Evolutionary conservation across 2,329 filamentous ascomycete genomes (phyloP), one percentile per base, ranked within the genome.

Genomic region (Phoma sp.): DNA sequence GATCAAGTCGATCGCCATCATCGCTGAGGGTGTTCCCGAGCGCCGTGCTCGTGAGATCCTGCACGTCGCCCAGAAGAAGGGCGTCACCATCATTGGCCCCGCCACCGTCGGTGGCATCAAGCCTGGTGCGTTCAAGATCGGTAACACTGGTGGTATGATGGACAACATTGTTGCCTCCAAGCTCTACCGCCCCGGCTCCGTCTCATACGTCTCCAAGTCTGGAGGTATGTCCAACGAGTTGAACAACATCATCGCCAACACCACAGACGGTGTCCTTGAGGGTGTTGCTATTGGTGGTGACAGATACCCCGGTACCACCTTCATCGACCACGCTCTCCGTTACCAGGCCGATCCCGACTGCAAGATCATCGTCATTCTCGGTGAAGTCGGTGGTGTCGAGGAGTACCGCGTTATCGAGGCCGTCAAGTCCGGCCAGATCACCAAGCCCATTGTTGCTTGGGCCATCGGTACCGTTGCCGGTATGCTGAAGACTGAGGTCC

Each of bases 101-200:
- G 95, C 95, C 70, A 99, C 95, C 52, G 95, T 99, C 61, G 95
- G 95, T 86, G 95, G 95, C 73, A 98, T 99, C 83, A 99, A 98
- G 87, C 95, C 95, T 60, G 95, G 95, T 78, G 91, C 90, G 78
- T 99, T 93, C 90, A 99, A 98, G 87, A 99, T 99, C 65, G 95
- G 95, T 78, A 99, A 99, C 86, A 99, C 95, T 72, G 95, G 95
- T 86, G 95, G 95, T 80, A 99, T 99, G 95, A 99, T 99, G 95
- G 95, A 99, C 86, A 99, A 99, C 87, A 99, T 99, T 73, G 95
- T 99, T 63, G 92, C 95, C 69, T 98, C 95, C 78, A 99, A 99
- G 88, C 91, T 99, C 59, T 99, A 99, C 88, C 93, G 95, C 80
- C 95, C 95, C 82, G 95, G 95, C 71, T 98, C 95, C 69, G 93